Base-by-base conservation (phyloP, 2,329 filamentous ascomycete genomes). In the Neoscytalidium dimidiatum region DNA sequence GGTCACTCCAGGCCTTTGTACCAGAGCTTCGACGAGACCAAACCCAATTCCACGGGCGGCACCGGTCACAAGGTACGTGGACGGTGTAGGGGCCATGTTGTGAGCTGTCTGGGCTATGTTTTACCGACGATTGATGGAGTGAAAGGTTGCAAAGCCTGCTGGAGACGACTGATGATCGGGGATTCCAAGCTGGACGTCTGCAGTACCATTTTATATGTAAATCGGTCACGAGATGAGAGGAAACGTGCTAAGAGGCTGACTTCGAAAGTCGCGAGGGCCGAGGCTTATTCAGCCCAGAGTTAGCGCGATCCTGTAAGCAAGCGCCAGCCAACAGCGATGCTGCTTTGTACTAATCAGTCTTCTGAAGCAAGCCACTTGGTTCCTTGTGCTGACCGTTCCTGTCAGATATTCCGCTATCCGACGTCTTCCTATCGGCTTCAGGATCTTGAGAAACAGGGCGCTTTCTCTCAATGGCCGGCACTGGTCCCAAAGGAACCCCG, bases 41-140 rank as follows among this genome's bases (percentile, higher is more conserved):
- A 46, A 46, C 7, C 56, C 56, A 13, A 60, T 60, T n/a, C 56
- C 56, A 14, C 56, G 56, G 35, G 21, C 21, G 6, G 56, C 56
- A 33, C 56, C 56, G 28, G 56, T 60, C 13, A 60, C 33, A n/a
- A 60, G 56, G 28, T 60, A 60, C 28, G 56, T 35, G 49, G 14
- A 33, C 8, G 49, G 8, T n/a, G 17, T 29, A 4, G 14, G 11
- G 26, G 48, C 26, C 48, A 51, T 51, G n/a, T 51, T 28, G 19
- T 13, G 41, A 19, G 41, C n/a, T n/a, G 14, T 19, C 17, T 21
- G 2, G 41, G 21, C 14, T 26, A 9, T 4, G 44, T 6, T 35
- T 6, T 9, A 17, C 5, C n/a, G 9, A 5, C 38, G 5, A 17
- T 41, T 14, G 38, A 1, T 41, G 9, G 5, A 33, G 31, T 5